Conservation (phyloP, 768 basidiomycete genomes). For the Lactarius tabidus region DNA sequence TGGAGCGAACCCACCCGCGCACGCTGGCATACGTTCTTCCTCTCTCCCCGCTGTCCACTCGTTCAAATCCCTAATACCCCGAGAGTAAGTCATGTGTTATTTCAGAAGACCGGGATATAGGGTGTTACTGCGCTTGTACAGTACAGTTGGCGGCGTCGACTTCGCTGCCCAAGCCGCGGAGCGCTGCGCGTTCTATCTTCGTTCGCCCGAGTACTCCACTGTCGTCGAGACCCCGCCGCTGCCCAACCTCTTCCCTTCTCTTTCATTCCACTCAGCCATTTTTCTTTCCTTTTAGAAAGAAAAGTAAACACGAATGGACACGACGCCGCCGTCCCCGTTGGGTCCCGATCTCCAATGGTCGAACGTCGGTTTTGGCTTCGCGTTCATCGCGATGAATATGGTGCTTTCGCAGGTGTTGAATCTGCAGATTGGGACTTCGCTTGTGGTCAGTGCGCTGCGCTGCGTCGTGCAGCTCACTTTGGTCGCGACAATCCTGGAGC, state of each 20-base stretch:
- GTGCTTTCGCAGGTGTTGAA: constrained; percentile 58
- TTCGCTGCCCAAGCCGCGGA: neutral
- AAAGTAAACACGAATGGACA: constrained; percentile 32
- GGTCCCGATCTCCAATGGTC: constrained; percentile 50
- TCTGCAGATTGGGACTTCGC: constrained; percentile 63
- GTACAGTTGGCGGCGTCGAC: neutral
- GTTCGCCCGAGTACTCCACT: neutral
- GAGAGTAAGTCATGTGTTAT: neutral
- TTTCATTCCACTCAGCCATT: neutral
- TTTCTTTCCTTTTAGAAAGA: neutral
- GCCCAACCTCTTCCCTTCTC: neutral
- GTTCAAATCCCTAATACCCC: neutral
- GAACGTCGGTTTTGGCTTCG: constrained; percentile 73
- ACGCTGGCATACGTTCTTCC: neutral
- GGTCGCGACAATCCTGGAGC: constrained; percentile 64
- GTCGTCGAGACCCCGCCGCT: neutral
- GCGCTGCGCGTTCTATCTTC: neutral
- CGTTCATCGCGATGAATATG: constrained; percentile 73
- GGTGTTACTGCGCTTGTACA: neutral
- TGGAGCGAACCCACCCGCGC: neutral
- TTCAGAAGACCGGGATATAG: neutral
- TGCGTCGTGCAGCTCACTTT: constrained; percentile 76
- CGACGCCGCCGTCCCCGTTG: constrained; percentile 20
- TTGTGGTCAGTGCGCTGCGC: constrained; percentile 65
- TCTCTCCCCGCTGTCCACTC: neutral